Evolutionary conservation across 148 eudicot genomes (phyloP), one percentile per base, ranked within the genome.

Genomic region (Drosera capensis): DNA sequence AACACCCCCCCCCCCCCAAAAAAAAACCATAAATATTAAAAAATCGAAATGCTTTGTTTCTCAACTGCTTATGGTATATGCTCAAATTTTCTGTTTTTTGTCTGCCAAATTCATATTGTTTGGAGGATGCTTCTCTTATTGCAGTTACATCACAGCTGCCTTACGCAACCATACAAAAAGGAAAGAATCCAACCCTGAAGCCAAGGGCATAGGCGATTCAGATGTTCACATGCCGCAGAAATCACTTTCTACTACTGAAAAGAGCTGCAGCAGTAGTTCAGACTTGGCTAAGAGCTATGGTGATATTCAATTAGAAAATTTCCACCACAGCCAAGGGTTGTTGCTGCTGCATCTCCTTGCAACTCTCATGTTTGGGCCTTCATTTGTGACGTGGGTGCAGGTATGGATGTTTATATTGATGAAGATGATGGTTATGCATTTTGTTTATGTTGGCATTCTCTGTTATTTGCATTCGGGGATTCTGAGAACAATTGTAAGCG

Each of bases 351-450:
- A 90, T 74, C 56, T 84, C 49, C 72, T 85, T 24, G 84, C 85
- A n/a, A 46, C 66, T 43, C 58, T 85, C 34, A 75, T 80, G 82
- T 90, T 90, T 63, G 80, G 62, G 42, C 99, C 99, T 20, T 90
- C 99, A 36, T 68, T 90, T 35, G 58, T 71, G 36, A 87, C 93
- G 25, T 90, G 99, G 95, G 49, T 78, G 52, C 95, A 85, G 99
- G 99, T 90, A 67, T 43, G 45, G 35, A 25, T 24, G 23, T 16
- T 23, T 46, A 8, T 29, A 40, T 20, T 40, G 31, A 28, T 21
- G 19, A 25, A 35, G 8, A 8, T 22, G 21, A 49, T 5, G 11
- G 13, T 38, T 43, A 23, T 43, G 31, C 53, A 52, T n/a, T 28
- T 37, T 12, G 41, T 42, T 58, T n/a, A 5, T 16, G 1, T 54